phyloP scores from a whole-genome alignment of 768 basidiomycete species.

The Erythrobasidium yunnanense region DNA sequence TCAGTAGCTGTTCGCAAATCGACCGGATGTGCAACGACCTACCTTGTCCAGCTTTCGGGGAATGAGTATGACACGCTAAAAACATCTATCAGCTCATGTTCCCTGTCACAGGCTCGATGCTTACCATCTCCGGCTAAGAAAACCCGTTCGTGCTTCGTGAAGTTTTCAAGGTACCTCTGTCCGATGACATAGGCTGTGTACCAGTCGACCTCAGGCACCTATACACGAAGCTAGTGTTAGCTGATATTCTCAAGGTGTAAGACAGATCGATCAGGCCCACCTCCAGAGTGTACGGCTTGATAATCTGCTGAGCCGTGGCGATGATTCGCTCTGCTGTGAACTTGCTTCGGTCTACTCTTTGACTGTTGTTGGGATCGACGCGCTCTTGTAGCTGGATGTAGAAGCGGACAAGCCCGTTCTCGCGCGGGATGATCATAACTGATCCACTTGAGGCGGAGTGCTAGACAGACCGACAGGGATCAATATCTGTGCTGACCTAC shows the following conservation, averaged over 20 bases:
- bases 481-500: too few relatives aligned
- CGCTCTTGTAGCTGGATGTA: slow-evolving; percentile 58
- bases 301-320: background rate
- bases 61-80: slow-evolving; percentile 37
- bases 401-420: slow-evolving; percentile 49
- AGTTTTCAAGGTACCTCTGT: slow-evolving; percentile 60
- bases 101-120: slow-evolving; percentile 40
- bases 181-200: slow-evolving; percentile 48
- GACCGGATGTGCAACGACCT: too few relatives aligned
- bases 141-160: slow-evolving; percentile 52
- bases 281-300: slow-evolving; percentile 29
- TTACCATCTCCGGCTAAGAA: slow-evolving; percentile 66
- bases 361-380: slow-evolving; percentile 34
- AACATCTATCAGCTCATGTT: background rate
- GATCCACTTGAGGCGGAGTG: slow-evolving; percentile 52
- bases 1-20: too few relatives aligned
- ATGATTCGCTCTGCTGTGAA: slow-evolving; percentile 23
- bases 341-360: slow-evolving; percentile 47
- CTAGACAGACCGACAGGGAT: too few relatives aligned
- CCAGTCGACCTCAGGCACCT: slow-evolving; percentile 31
- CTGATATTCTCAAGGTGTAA: too few relatives aligned
- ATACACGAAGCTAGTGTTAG: too few relatives aligned
- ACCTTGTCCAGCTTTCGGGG: slow-evolving; percentile 15
- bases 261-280: too few relatives aligned
- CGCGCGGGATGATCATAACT: slow-evolving; percentile 62